A percentile compares a stretch with the other conserved stretches of the same genome.
phyloP scores from a whole-genome alignment of 1,284 basidiomycete genomes.

The Irpex sp. region DNA sequence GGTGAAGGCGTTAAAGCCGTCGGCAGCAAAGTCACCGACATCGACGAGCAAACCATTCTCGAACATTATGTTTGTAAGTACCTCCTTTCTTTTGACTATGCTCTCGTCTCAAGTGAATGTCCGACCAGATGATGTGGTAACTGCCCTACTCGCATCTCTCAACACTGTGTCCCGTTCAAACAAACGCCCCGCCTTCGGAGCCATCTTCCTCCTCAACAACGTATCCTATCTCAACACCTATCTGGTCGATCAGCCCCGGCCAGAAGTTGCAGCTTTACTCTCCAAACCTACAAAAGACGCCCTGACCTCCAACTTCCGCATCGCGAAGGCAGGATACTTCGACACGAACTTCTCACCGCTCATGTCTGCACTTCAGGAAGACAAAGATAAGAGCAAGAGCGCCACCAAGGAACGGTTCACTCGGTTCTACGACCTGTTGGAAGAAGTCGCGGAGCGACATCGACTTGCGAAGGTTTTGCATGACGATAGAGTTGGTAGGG shows the following conservation, averaged over 20 bases:
- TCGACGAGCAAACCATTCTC: conserved; percentile 56
- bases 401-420: conserved; percentile 78
- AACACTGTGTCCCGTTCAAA: conserved; percentile 59
- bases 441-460: conserved; percentile 74
- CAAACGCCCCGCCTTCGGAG: conserved; percentile 61
- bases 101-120: conserved; percentile 5
- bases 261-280: conserved; percentile 44
- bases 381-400: conserved; percentile 58
- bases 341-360: conserved; percentile 76
- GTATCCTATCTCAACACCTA: conserved; percentile 61
- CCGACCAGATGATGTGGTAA: conserved; percentile 62
- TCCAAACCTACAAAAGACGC: conserved; percentile 58
- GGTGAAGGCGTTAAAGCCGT: conserved; percentile 71
- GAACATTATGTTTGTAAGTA: conserved; percentile 72
- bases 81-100: neutral
- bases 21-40: conserved; percentile 40
- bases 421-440: conserved; percentile 71
- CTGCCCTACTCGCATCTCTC: conserved; percentile 54
- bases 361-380: conserved; percentile 67
- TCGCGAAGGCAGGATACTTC: conserved; percentile 77
- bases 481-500: conserved; percentile 58
- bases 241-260: conserved; percentile 48
- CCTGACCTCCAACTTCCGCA: conserved; percentile 66
- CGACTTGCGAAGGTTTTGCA: conserved; percentile 63
- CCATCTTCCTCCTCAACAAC: conserved; percentile 78